These are phyloP conservation scores for Eucalyptus virginea DNA, from an alignment of 345 rosid genomes.

Conservation along the genomic window DNA sequence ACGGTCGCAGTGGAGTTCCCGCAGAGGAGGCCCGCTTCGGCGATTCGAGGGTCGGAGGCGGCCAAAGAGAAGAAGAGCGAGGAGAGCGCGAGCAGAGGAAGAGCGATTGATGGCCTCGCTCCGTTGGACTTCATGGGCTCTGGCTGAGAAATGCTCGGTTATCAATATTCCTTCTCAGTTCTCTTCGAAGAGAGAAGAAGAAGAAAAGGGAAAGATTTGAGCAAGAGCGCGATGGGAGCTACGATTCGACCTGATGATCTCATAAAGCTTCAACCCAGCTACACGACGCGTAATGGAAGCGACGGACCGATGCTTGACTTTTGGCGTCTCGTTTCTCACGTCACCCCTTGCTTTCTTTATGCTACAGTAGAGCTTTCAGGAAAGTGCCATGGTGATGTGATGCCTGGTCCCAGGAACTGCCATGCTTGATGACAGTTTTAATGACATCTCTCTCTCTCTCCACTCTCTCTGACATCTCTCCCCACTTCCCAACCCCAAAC, in stretches of 20 bases:
- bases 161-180: not conserved
- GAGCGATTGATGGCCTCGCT: not conserved
- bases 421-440: too few species aligned
- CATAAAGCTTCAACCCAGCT: too few species aligned
- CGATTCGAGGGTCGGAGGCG: not conserved
- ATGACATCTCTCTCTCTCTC: too few species aligned
- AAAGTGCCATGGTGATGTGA: too few species aligned
- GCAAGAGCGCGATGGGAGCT: not conserved
- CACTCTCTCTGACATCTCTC: too few species aligned
- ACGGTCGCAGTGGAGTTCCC: not conserved
- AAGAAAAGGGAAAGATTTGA: not conserved
- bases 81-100: not conserved
- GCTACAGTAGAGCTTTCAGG: not conserved
- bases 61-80: not conserved
- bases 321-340: too few species aligned
- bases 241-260: not conserved
- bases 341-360: not conserved
- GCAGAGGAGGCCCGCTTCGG: not conserved
- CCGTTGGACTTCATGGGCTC: not conserved
- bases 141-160: not conserved
- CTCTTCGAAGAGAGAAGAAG: not conserved
- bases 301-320: too few species aligned
- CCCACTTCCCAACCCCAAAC: too few species aligned
- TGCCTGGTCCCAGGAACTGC: too few species aligned
- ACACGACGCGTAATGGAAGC: too few species aligned